These are phyloP conservation scores for Chrysoporthe cubensis DNA, from an alignment of 2,329 filamentous ascomycete genomes.

Conservation along the genomic window DNA sequence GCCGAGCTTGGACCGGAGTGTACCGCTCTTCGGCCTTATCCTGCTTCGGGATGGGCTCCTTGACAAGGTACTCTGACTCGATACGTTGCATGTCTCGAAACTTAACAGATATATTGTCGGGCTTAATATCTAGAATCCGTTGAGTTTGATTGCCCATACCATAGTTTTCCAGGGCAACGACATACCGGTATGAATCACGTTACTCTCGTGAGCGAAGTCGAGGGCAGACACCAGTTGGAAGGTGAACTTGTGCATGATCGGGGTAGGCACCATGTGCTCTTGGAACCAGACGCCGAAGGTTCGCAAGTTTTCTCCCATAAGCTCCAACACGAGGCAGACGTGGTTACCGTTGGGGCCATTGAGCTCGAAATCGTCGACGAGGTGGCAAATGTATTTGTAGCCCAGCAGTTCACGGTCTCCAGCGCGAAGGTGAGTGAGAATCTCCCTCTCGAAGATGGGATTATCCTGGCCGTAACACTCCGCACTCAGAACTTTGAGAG, in stretches of 20 bases:
- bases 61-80: conserved; percentile 27
- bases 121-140: conserved; percentile 32
- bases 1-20: not conserved
- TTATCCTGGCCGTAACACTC: conserved; percentile 7
- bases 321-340: conserved; percentile 34
- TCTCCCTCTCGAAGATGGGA: conserved; percentile 12
- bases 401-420: conserved; percentile 20
- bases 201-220: conserved; percentile 33
- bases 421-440: conserved; percentile 8
- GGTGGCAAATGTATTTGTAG: conserved; percentile 31
- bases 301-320: conserved; percentile 33
- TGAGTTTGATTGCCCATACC: too few species aligned
- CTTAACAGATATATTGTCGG: conserved; percentile 34
- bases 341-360: conserved; percentile 33
- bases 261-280: conserved; percentile 30
- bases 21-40: conserved; percentile 8
- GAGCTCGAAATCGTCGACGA: conserved; percentile 34
- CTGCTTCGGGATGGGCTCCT: conserved; percentile 4
- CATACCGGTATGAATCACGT: conserved; percentile 33
- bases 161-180: too few species aligned
- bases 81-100: conserved; percentile 31
- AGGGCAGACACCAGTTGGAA: conserved; percentile 33
- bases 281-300: conserved; percentile 26
- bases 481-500: conserved; percentile 15
- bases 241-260: conserved; percentile 32